Percentiles rank a stretch among this genome's conserved stretches.
Conservation (phyloP, 2,329 filamentous ascomycete genomes). For the Pseudogymnoascus sp. region DNA sequence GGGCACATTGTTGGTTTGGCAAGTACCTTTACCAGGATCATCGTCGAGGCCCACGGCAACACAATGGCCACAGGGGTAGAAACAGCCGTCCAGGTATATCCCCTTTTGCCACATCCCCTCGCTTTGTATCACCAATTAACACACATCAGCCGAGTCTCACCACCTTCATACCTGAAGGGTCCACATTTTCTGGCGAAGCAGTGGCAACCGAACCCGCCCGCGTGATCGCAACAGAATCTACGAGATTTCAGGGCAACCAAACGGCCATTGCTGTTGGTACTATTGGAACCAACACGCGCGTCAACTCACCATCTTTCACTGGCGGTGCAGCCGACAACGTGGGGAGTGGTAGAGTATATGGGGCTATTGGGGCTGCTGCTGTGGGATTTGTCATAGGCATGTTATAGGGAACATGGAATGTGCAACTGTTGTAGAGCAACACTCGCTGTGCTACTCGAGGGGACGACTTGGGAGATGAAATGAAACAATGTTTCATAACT, state of each 20-base stretch:
- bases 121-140: background rate
- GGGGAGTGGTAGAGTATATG: background rate
- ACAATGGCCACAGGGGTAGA: background rate
- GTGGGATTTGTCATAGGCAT: constrained; percentile 1
- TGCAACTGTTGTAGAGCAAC: background rate
- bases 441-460: background rate
- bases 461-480: background rate
- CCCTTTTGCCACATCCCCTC: background rate
- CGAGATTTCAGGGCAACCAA: constrained; percentile 1
- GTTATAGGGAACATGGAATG: background rate
- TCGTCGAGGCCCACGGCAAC: background rate
- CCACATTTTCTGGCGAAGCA: background rate
- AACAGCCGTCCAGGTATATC: background rate
- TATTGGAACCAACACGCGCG: background rate
- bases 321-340: background rate
- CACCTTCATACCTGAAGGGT: background rate
- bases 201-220: background rate
- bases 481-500: background rate
- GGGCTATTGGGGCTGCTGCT: background rate
- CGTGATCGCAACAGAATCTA: background rate
- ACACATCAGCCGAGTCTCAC: background rate
- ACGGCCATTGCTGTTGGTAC: background rate
- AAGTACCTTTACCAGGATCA: constrained; percentile 5
- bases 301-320: background rate
- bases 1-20: background rate